phyloP scores from a whole-genome alignment of 2,329 filamentous ascomycete genomes.

The Fusarium graminum region DNA sequence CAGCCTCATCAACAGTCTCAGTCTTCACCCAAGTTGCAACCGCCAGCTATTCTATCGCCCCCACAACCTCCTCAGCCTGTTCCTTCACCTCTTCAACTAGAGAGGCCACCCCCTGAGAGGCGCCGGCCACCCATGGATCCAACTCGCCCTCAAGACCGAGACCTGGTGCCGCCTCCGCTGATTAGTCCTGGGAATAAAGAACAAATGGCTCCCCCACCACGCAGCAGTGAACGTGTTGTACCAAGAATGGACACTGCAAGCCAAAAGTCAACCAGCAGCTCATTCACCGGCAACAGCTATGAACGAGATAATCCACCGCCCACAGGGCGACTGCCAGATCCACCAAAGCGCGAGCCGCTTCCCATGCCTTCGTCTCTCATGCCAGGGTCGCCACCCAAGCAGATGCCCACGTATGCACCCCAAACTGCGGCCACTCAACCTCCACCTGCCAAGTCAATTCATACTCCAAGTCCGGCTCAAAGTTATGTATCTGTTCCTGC shows the following conservation, averaged over 20 bases:
- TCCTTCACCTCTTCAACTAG: conserved; percentile 48
- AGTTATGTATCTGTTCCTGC: conserved; percentile 2
- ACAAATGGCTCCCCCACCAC: conserved; percentile 61
- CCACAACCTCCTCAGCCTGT: conserved; percentile 47
- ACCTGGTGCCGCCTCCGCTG: conserved; percentile 69
- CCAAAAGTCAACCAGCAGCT: conserved; percentile 43
- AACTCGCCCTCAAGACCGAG: conserved; percentile 65
- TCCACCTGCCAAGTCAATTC: conserved; percentile 1
- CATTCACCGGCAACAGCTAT: conserved; percentile 52
- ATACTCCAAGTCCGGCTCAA: conserved; percentile 6
- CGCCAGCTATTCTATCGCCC: conserved; percentile 34
- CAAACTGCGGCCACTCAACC: conserved; percentile 2
- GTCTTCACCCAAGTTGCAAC: conserved; percentile 47
- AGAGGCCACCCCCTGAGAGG: conserved; percentile 70
- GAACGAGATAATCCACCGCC: conserved; percentile 51
- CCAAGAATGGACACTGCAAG: conserved; percentile 60
- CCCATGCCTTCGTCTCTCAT: conserved; percentile 40
- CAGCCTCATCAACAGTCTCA: conserved; percentile 45
- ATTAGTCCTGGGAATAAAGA: conserved; percentile 65
- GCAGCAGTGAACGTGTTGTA: conserved; percentile 64
- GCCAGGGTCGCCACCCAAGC: conserved; percentile 11
- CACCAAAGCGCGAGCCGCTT: conserved; percentile 35
- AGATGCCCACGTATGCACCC: conserved; percentile 1
- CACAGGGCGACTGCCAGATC: conserved; percentile 37
- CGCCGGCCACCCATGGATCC: conserved; percentile 76